Conservation (phyloP, 148 eudicot genomes). For the Rhododendron ovatum region DNA sequence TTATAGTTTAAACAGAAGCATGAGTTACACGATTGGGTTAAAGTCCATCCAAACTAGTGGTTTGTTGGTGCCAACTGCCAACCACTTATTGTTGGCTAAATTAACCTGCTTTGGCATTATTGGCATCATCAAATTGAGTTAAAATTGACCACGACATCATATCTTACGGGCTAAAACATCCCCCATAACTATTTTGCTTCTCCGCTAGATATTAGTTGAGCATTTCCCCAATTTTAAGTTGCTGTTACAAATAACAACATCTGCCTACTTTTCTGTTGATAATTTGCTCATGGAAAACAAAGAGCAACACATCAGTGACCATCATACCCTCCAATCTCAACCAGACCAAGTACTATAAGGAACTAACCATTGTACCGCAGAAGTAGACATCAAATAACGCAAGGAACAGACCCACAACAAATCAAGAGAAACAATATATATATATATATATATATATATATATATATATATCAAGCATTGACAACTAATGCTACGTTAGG, state of each 20-base stretch:
- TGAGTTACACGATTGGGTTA: not conserved
- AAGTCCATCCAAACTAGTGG: not conserved
- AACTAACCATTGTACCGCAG: not conserved
- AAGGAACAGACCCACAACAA: not conserved
- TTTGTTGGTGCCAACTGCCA: not conserved
- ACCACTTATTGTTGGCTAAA: not conserved
- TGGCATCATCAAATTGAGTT: not conserved
- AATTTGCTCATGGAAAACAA: not conserved
- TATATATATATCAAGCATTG: not conserved
- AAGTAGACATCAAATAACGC: not conserved
- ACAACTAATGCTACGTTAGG: not conserved
- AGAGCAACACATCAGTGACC: not conserved
- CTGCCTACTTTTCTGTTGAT: not conserved
- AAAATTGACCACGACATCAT: not conserved
- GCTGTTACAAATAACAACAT: not conserved
- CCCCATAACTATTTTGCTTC: not conserved
- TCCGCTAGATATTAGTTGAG: not conserved
- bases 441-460: too few species aligned
- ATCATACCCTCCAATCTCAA: not conserved
- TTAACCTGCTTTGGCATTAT: not conserved
- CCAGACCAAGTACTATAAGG: not conserved
- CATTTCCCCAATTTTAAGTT: not conserved
- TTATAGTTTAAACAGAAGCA: not conserved
- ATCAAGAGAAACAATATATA: not conserved
- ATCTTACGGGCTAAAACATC: not conserved